phyloP scores from a whole-genome alignment of 805 yeast species.

The Starmerella floricola region DNA sequence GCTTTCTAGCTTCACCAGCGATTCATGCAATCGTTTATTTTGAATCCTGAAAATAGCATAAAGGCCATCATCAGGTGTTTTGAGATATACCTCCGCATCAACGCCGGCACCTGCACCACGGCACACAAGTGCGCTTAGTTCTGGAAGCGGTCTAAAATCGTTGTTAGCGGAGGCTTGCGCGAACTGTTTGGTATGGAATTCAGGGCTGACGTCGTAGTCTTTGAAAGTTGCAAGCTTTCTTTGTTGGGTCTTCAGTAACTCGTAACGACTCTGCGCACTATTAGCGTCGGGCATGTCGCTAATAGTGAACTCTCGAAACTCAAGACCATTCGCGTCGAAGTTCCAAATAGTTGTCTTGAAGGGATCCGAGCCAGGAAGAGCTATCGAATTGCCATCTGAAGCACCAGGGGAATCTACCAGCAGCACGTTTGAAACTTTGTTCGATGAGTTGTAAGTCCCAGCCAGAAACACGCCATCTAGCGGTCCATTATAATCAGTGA shows the following conservation, averaged over 20 bases:
- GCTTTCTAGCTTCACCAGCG: slow-evolving; percentile 7
- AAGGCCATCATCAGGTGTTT: slow-evolving; percentile 17
- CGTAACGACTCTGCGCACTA: not conserved
- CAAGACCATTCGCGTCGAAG: slow-evolving; percentile 14
- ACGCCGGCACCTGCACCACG: slow-evolving; percentile 15
- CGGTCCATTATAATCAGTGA: slow-evolving; percentile 14
- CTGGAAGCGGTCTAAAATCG: slow-evolving; percentile 16
- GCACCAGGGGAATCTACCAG: slow-evolving; percentile 10
- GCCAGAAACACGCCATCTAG: slow-evolving; percentile 12
- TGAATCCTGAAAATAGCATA: slow-evolving; percentile 19
- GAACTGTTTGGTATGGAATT: slow-evolving; percentile 9
- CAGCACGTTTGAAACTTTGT: slow-evolving; percentile 6
- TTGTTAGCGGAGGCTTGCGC: slow-evolving; percentile 6
- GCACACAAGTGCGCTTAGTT: slow-evolving; percentile 9
- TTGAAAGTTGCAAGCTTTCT: not conserved
- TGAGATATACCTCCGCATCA: slow-evolving; percentile 18
- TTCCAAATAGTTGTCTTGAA: slow-evolving; percentile 10
- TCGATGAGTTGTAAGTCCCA: slow-evolving; percentile 4
- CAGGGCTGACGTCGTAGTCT: slow-evolving; percentile 1
- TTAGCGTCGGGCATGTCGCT: slow-evolving; percentile 1
- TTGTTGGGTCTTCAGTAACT: slow-evolving; percentile 3
- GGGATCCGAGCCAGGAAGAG: slow-evolving; percentile 5
- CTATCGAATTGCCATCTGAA: slow-evolving; percentile 5
- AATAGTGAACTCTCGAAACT: slow-evolving; percentile 13
- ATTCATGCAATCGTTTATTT: slow-evolving; percentile 13